Conservation (phyloP, 176 grass and related monocot species). For the Avena insularis region DNA sequence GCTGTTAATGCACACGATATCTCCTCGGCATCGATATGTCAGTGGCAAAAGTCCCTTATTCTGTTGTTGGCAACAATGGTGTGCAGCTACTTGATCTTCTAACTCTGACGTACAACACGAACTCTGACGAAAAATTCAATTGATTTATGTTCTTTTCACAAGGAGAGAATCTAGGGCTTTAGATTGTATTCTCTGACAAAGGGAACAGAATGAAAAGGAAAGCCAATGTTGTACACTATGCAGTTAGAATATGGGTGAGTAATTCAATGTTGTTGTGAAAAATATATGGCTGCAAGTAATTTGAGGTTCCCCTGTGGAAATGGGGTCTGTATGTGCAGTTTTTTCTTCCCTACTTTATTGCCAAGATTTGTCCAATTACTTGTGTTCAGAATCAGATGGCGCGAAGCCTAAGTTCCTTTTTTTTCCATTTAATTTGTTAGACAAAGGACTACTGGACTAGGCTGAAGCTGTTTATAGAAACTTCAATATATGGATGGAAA, state of each 20-base stretch:
- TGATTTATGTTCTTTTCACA: conserved; percentile 52
- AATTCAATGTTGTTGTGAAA: conserved; percentile 34
- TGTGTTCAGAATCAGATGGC: background rate
- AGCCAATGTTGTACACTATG: conserved; percentile 19
- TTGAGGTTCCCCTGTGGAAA: background rate
- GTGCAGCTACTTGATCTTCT: conserved; percentile 45
- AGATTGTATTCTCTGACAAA: conserved; percentile 44
- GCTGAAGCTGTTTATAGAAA: background rate
- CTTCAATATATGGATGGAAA: background rate
- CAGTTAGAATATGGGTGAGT: conserved; percentile 4
- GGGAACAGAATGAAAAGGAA: conserved; percentile 21
- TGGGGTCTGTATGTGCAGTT: background rate
- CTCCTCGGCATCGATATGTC: conserved; percentile 59
- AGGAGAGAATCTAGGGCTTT: conserved; percentile 42
- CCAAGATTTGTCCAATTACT: background rate
- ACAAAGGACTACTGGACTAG: background rate
- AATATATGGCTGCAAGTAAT: conserved; percentile 24
- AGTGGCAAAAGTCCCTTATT: conserved; percentile 44
- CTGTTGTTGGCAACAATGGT: conserved; percentile 56
- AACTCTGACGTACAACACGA: conserved; percentile 38
- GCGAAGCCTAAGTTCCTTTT: conserved; percentile 1
- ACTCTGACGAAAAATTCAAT: conserved; percentile 45
- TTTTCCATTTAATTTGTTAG: conserved; percentile 2
- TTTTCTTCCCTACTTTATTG: background rate
- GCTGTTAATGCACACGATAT: conserved; percentile 60